These are phyloP conservation scores for Apiotrichum sp. DNA, from an alignment of 1,284 basidiomycete genomes.

Conservation along the genomic window DNA sequence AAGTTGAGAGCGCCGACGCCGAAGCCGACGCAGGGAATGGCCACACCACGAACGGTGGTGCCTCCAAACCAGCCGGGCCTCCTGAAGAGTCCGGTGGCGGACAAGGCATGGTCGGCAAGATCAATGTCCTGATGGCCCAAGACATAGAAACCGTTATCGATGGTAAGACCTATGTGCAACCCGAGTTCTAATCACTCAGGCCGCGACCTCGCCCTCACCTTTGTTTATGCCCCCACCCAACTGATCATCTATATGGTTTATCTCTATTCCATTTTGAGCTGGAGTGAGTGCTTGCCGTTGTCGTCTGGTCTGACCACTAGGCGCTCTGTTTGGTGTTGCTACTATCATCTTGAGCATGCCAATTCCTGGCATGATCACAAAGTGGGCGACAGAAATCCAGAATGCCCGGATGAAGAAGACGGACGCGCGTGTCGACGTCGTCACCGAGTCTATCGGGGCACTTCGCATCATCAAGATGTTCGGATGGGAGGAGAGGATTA, in stretches of 20 bases:
- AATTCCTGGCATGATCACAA: slow-evolving; percentile 49
- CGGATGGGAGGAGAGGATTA: slow-evolving; percentile 59
- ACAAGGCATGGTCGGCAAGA: slow-evolving; percentile 54
- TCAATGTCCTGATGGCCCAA: slow-evolving; percentile 54
- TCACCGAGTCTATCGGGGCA: slow-evolving; percentile 49
- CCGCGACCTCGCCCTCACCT: slow-evolving; percentile 40
- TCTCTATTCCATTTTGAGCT: slow-evolving; percentile 43
- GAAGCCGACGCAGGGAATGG: slow-evolving; percentile 3
- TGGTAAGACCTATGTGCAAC: slow-evolving; percentile 15
- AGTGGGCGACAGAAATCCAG: slow-evolving; percentile 35
- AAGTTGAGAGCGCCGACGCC: slow-evolving; percentile 15
- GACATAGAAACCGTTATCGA: slow-evolving; percentile 46
- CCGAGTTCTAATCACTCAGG: slow-evolving; percentile 12
- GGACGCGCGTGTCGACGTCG: slow-evolving; percentile 52
- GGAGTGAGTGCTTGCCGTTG: slow-evolving; percentile 25
- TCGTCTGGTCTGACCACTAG: slow-evolving; percentile 25
- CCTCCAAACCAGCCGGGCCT: slow-evolving; percentile 4
- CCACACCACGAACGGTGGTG: slow-evolving; percentile 13
- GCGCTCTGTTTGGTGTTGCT: slow-evolving; percentile 55
- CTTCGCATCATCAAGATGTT: slow-evolving; percentile 62
- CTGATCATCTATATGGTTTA: slow-evolving; percentile 35
- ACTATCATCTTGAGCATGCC: slow-evolving; percentile 54
- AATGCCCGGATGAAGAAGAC: slow-evolving; percentile 45
- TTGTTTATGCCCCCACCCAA: slow-evolving; percentile 41
- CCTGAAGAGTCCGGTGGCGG: slow-evolving; percentile 8